phyloP scores from a whole-genome alignment of 2,329 filamentous ascomycete genomes.

The Sclerotinia spermophila region DNA sequence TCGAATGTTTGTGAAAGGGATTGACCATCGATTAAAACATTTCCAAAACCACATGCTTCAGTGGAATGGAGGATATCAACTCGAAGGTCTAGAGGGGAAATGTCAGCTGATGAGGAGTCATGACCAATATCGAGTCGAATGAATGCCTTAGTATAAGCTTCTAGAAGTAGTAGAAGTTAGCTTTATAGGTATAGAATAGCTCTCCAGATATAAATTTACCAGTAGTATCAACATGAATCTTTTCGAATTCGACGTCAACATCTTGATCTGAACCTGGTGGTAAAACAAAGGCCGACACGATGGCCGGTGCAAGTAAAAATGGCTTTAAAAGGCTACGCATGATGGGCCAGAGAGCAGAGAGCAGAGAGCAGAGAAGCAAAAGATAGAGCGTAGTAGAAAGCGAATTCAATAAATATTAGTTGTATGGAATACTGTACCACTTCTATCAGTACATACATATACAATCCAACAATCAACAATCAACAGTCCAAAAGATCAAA shows the following conservation, averaged over 20 bases:
- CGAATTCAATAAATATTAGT: neutral
- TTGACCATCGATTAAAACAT: slow-evolving; percentile 47
- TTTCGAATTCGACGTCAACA: neutral
- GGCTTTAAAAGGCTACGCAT: slow-evolving; percentile 37
- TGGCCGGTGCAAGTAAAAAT: slow-evolving; percentile 33
- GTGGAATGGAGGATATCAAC: slow-evolving; percentile 46
- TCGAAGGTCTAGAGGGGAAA: slow-evolving; percentile 34
- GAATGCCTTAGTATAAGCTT: slow-evolving; percentile 25
- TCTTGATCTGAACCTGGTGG: slow-evolving; percentile 17
- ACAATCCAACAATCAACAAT: neutral
- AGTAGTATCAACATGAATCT: neutral
- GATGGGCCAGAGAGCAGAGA: slow-evolving; percentile 10
- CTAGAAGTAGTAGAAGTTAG: slow-evolving; percentile 7
- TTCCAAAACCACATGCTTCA: slow-evolving; percentile 46
- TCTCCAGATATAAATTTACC: neutral
- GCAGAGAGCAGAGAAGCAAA: neutral
- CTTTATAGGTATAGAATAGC: too few relatives aligned
- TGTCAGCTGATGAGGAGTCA: slow-evolving; percentile 28
- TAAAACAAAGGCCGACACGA: slow-evolving; percentile 30
- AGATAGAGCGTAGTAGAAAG: slow-evolving; percentile 1
- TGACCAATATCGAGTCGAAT: slow-evolving; percentile 25
- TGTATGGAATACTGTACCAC: neutral
- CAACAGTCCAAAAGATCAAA: neutral
- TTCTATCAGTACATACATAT: neutral
- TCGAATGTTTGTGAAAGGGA: slow-evolving; percentile 39